phyloP scores from a whole-genome alignment of 2,329 filamentous ascomycete genomes.

The Raffaelea ambrosiae region DNA sequence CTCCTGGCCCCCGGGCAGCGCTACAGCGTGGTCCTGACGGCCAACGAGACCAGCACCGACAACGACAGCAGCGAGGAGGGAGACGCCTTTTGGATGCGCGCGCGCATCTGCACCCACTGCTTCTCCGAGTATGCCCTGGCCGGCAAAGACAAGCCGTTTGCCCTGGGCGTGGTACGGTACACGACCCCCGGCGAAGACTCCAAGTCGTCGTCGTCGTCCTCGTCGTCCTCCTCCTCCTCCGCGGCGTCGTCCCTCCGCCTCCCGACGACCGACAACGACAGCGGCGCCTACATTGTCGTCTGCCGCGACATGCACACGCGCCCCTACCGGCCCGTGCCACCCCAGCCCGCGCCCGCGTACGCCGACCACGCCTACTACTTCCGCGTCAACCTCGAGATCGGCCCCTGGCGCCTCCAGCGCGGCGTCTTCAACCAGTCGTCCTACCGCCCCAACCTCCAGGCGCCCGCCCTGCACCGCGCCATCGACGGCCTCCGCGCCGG shows the following conservation, averaged over 20 bases:
- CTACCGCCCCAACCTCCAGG: slow-evolving; percentile 37
- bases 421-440: slow-evolving; percentile 51
- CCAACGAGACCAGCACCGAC: slow-evolving; percentile 41
- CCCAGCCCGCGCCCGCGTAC: slow-evolving; percentile 31
- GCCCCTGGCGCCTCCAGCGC: slow-evolving; percentile 46
- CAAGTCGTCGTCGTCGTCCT: too few relatives aligned
- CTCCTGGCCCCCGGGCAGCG: slow-evolving; percentile 63
- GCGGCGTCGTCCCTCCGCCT: neutral
- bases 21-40: slow-evolving; percentile 57
- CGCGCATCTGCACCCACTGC: slow-evolving; percentile 51
- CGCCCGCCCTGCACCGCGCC: slow-evolving; percentile 41
- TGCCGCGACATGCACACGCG: slow-evolving; percentile 39
- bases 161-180: slow-evolving; percentile 42
- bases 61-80: slow-evolving; percentile 29
- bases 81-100: slow-evolving; percentile 58
- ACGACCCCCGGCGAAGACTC: slow-evolving; percentile 5
- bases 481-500: slow-evolving; percentile 31
- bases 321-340: slow-evolving; percentile 32
- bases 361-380: slow-evolving; percentile 45
- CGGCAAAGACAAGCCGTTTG: slow-evolving; percentile 33
- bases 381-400: slow-evolving; percentile 51
- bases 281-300: slow-evolving; percentile 25
- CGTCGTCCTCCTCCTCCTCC: too few relatives aligned
- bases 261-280: slow-evolving; percentile 26
- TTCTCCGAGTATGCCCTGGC: slow-evolving; percentile 43